Conservation (phyloP, 495 filamentous ascomycete species). For the Apiosordaria backusii region DNA sequence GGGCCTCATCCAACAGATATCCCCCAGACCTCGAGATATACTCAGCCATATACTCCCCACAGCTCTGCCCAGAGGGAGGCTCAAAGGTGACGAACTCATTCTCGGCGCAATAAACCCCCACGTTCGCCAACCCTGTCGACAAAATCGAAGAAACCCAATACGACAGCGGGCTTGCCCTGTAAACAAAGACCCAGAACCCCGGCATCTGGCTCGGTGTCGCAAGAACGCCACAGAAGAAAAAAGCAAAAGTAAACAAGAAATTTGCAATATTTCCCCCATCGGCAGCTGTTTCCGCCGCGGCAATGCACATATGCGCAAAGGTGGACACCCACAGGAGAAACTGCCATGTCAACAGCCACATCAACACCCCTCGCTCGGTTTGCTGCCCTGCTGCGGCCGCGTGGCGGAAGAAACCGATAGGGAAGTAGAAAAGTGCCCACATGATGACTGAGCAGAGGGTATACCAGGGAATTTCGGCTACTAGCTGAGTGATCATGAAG, state of each 20-base stretch:
- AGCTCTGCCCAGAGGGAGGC: background rate
- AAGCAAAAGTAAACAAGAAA: background rate
- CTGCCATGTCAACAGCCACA: background rate
- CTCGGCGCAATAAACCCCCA: background rate
- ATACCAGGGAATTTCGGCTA: conserved; percentile 55
- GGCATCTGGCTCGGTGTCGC: background rate
- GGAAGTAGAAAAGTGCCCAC: conserved; percentile 54
- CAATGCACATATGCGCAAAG: background rate
- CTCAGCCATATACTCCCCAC: background rate
- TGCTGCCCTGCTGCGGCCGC: background rate
- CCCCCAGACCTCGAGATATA: background rate
- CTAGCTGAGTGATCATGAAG: conserved; percentile 47
- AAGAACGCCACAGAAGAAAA: background rate
- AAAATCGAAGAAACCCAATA: background rate
- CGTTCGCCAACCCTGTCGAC: background rate
- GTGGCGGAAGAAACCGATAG: background rate
- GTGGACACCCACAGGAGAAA: background rate
- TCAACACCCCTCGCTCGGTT: background rate
- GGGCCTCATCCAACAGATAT: background rate
- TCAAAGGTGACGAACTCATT: background rate
- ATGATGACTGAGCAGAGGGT: conserved; percentile 37
- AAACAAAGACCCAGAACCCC: background rate
- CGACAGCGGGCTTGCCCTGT: background rate
- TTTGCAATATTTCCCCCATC: background rate
- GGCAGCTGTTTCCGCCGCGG: background rate